Evolutionary conservation across 2,329 filamentous ascomycete species (phyloP), one percentile per base, ranked within the genome.

Genomic region (Davidsoniella neocaledoniae): DNA sequence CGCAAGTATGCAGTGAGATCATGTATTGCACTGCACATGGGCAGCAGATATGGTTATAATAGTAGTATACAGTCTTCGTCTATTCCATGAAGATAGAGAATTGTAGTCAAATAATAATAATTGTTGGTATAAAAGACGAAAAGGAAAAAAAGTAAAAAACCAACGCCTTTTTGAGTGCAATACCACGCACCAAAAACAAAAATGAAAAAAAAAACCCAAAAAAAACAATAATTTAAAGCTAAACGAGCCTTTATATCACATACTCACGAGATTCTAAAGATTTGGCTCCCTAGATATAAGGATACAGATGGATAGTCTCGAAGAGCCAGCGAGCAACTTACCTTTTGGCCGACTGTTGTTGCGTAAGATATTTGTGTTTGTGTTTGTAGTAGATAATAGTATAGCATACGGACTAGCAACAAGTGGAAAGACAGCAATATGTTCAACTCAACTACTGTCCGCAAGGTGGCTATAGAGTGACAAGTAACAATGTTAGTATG

Each of bases 381-480:
- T 45, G 33, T 45, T 45, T 45, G 16, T 9, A 21, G 36, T 25
- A 47, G 17, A 23, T 26, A 21, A 21, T 39, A 23, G 37, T 19
- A 40, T 39, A 23, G 16, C 19, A 46, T 21, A 40, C 14, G 21
- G 16, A 47, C 29, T 19, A 47, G 26, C 45, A 29, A 47, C 12
- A 45, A 33, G 8, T 33, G 9, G 29, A 23, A 17, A 43, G n/a
- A 8, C 23, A 21, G 38, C 23, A 40, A 37, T 25, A 43, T 8
- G 36, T 33, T 5, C 3, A 17, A 14, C 29, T 52, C 44, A 52
- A 23, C 45, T 52, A 41, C 45, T 48, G 38, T 52, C 50, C 14
- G 50, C 50, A 36, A 52, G 50, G n/a, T 52, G 45, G 17, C 50
- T 52, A 38, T 39, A 42, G 39, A 48, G 25, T n/a, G 38, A 8